These are phyloP conservation scores for Chloris gayana DNA, from an alignment of 176 grass and related monocot genomes.

Conservation along the genomic window DNA sequence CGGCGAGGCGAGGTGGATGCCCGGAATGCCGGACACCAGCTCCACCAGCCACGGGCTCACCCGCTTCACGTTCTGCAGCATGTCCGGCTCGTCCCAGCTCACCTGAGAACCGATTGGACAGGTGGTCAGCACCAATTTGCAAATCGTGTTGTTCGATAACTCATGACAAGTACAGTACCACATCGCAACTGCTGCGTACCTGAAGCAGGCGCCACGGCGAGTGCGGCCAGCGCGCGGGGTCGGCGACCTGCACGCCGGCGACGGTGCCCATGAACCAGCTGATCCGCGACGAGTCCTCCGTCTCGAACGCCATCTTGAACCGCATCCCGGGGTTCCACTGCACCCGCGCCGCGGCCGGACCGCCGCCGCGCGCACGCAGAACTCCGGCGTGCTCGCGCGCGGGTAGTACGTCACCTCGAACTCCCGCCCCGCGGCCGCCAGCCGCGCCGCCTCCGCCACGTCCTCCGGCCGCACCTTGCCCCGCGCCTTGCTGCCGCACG, in stretches of 20 bases:
- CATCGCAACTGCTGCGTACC: conserved; percentile 31
- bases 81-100: conserved; percentile 91
- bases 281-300: conserved; percentile 90
- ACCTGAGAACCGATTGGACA: conserved; percentile 47
- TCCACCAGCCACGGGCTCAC: conserved; percentile 95
- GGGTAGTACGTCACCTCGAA: conserved; percentile 88
- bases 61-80: conserved; percentile 89
- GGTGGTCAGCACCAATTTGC: background rate
- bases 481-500: conserved; percentile 42
- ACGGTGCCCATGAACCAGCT: conserved; percentile 98
- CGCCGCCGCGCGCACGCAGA: conserved; percentile 60
- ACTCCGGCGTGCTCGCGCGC: conserved; percentile 85
- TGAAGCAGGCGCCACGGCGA: conserved; percentile 94
- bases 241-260: conserved; percentile 71
- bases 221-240: conserved; percentile 75
- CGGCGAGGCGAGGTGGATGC: conserved; percentile 69
- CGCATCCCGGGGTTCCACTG: conserved; percentile 88
- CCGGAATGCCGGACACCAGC: conserved; percentile 79
- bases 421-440: conserved; percentile 49
- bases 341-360: conserved; percentile 65
- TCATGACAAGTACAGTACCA: too few relatives aligned
- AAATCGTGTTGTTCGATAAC: too few relatives aligned
- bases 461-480: conserved; percentile 57
- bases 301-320: conserved; percentile 99
- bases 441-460: conserved; percentile 61